A percentile compares a stretch with the other conserved stretches of the same genome.
Conservation (phyloP, 345 rosid species). For the Euphorbia lathyris region DNA sequence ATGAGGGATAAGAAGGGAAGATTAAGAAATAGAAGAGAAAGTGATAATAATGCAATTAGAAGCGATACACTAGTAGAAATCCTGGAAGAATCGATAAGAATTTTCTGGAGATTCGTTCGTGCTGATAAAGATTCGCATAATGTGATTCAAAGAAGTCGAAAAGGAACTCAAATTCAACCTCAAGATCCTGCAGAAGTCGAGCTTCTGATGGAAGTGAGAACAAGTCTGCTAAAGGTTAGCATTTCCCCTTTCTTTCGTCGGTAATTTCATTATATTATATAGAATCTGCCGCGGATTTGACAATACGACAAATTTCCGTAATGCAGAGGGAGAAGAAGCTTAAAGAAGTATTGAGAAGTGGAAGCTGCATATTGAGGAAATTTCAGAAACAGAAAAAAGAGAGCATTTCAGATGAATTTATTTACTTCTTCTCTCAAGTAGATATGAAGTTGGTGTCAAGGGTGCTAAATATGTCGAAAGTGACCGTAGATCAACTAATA, state of each 20-base stretch:
- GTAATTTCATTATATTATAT: no score
- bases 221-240: slow-evolving; percentile 63
- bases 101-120: slow-evolving; percentile 81
- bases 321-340: slow-evolving; percentile 69
- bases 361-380: slow-evolving; percentile 53
- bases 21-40: slow-evolving; percentile 40
- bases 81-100: slow-evolving; percentile 83
- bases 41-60: slow-evolving; percentile 28
- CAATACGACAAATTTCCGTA: no score
- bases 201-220: slow-evolving; percentile 46
- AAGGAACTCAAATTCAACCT: slow-evolving; percentile 56
- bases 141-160: slow-evolving; percentile 35
- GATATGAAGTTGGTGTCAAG: slow-evolving; percentile 87
- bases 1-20: slow-evolving; percentile 47
- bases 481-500: slow-evolving; percentile 64
- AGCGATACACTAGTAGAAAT: slow-evolving; percentile 74
- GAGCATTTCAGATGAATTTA: slow-evolving; percentile 52
- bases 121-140: slow-evolving; percentile 59
- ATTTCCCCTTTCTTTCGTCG: not conserved
- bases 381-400: slow-evolving; percentile 41
- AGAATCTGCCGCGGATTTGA: no score
- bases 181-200: slow-evolving; percentile 48
- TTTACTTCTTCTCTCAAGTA: slow-evolving; percentile 82
- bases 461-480: slow-evolving; percentile 71
- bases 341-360: slow-evolving; percentile 48